Evolutionary conservation across 2,329 filamentous ascomycete genomes (phyloP).

Genomic region (Drechslerella coelobrocha): DNA sequence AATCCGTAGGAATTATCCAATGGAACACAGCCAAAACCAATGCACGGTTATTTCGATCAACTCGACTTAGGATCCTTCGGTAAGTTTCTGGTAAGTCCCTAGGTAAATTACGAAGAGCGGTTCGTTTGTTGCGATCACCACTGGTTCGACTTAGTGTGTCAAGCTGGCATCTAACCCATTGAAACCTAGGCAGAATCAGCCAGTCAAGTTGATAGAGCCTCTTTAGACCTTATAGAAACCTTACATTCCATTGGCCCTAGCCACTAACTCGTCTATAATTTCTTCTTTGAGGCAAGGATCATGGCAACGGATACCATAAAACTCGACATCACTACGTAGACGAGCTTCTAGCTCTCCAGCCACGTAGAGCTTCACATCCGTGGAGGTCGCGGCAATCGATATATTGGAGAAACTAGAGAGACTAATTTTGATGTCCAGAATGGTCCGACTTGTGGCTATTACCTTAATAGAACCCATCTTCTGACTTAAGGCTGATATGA

Average conservation of each 20-base stretch:
- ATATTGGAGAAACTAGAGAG: slow-evolving; percentile 13
- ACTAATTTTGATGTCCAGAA: slow-evolving; percentile 11
- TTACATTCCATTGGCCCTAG: slow-evolving; percentile 24
- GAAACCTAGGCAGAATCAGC: slow-evolving; percentile 14
- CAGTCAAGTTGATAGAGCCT: neutral
- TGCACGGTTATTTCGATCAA: neutral
- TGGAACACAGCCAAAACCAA: neutral
- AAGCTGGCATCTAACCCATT: slow-evolving; percentile 24
- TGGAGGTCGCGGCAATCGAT: slow-evolving; percentile 20
- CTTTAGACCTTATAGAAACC: slow-evolving; percentile 4
- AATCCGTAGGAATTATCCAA: neutral
- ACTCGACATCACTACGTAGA: slow-evolving; percentile 18
- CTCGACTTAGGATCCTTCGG: slow-evolving; percentile 5
- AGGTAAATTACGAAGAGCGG: slow-evolving; percentile 5
- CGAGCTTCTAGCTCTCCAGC: slow-evolving; percentile 21
- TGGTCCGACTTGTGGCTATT: slow-evolving; percentile 19
- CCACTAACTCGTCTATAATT: slow-evolving; percentile 9
- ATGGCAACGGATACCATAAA: slow-evolving; percentile 11
- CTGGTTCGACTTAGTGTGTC: slow-evolving; percentile 15
- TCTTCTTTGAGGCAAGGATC: slow-evolving; percentile 17
- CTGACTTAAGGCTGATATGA: slow-evolving; percentile 3
- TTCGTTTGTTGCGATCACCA: slow-evolving; percentile 14
- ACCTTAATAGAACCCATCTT: slow-evolving; percentile 2
- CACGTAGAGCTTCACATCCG: slow-evolving; percentile 20
- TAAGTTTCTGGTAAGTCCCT: slow-evolving; percentile 32